phyloP scores from a whole-genome alignment of 352 stramenopile genomes.

The Phytophthora vignae region DNA sequence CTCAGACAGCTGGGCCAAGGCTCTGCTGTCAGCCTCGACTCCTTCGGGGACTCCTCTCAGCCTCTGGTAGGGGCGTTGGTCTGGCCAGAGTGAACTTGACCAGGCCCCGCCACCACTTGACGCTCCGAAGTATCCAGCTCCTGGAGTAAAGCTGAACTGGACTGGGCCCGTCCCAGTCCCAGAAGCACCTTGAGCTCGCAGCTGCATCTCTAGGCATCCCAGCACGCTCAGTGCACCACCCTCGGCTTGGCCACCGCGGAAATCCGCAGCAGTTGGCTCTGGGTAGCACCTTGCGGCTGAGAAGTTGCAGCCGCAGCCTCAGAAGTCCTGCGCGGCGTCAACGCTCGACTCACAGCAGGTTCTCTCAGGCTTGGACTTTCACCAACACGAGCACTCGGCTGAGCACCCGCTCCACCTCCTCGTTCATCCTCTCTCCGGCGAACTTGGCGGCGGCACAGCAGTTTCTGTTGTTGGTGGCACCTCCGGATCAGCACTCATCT shows the following conservation, averaged over 20 bases:
- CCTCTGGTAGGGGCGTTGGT: background rate
- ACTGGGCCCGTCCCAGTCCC: background rate
- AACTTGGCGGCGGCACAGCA: background rate
- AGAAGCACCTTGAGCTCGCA: no score
- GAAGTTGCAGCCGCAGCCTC: background rate
- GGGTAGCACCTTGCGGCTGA: no score
- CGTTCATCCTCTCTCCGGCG: background rate
- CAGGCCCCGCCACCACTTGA: background rate
- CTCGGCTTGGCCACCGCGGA: no score
- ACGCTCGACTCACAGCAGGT: background rate
- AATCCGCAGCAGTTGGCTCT: no score
- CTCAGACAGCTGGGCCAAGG: no score
- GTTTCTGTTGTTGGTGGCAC: background rate
- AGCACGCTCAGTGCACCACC: no score
- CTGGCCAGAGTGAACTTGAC: background rate
- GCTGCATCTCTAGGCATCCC: no score
- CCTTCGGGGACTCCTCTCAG: no score
- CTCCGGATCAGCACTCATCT: background rate
- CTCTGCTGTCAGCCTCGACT: no score
- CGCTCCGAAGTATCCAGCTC: no score
- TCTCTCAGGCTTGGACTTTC: background rate
- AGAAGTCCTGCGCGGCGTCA: background rate
- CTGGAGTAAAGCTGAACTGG: no score
- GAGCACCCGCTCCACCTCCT: background rate
- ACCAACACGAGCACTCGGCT: background rate